Evolutionary conservation across 257 asterid genomes (phyloP), one percentile per base, ranked within the genome.

Genomic region (Craterostigma plantagineum): DNA sequence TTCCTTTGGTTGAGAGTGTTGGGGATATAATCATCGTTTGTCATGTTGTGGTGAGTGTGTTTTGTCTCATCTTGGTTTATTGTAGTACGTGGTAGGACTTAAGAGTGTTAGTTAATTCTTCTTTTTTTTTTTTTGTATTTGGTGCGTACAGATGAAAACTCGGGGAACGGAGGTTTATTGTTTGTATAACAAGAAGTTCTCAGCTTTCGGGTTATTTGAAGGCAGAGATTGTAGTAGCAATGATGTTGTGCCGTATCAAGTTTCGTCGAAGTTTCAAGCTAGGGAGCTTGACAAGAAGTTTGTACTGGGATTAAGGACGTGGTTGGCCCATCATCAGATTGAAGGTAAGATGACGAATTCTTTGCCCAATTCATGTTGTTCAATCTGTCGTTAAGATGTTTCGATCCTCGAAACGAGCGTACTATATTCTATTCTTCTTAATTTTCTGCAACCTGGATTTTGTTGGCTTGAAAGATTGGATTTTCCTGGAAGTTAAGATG

Each of bases 121-220:
- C n/a, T n/a, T n/a, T n/a, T n/a, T n/a, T n/a, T 4, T 41, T 30
- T 8, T 15, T 15, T 41, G 43, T 38, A 16, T 48, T 15, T 33
- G 17, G 18, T n/a, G 27, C 38, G 47, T 50, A 35, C 72, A 84
- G 97, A 59, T 81, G 67, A 67, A 66, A 63, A 39, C 45, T 44
- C 70, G 71, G 61, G 69, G 58, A 16, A 17, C 71, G 0, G 83
- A 63, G 49, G 65, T 64, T 53, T 70, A 59, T 69, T 92, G 76
- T 53, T 17, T 64, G 56, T 86, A 46, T 67, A 62, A 63, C 67
- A 86, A 81, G 79, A 73, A 49, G 42, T 55, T 46, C 42, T 86
- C 97, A 42, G 60, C 81, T 10, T 86, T 86, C 45, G 97, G 90
- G 16, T 54, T 86, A 44, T 85, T 70, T 50, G 65, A 62, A 39